Conservation (phyloP, 148 eudicot species). For the Camellia japonica region DNA sequence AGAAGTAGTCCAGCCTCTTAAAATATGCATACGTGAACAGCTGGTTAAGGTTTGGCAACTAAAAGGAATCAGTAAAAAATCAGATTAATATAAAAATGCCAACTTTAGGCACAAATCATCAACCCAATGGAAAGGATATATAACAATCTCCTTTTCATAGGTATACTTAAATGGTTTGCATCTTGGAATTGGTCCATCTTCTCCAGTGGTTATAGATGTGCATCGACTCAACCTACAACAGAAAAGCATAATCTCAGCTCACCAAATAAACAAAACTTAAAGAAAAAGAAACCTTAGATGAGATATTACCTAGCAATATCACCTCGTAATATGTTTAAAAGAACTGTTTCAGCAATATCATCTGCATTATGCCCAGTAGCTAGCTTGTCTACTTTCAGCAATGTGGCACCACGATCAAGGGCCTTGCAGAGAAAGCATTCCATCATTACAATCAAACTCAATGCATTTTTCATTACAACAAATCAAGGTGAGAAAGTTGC, state of each 20-base stretch:
- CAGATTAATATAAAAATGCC: constrained; percentile 12
- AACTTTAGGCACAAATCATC: not conserved
- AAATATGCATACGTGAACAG: constrained; percentile 91
- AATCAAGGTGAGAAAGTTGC: not conserved
- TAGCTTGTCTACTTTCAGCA: constrained; percentile 93
- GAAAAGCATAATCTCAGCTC: constrained; percentile 17
- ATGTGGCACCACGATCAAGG: constrained; percentile 97
- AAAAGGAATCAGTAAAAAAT: not conserved
- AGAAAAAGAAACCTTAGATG: not conserved
- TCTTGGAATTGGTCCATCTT: constrained; percentile 99
- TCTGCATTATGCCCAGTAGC: constrained; percentile 99
- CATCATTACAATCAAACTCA: not conserved
- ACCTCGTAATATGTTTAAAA: constrained; percentile 90
- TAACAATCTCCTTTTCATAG: constrained; percentile 97
- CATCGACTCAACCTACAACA: constrained; percentile 82
- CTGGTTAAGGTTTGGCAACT: constrained; percentile 51
- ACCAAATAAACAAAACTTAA: constrained; percentile 6
- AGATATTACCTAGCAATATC: constrained; percentile 87
- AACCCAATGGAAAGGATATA: constrained; percentile 65
- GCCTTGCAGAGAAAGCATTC: constrained; percentile 46
- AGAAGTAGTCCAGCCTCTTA: constrained; percentile 95
- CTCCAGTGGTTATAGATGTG: constrained; percentile 94
- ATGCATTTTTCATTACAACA: not conserved
- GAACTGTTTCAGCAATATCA: constrained; percentile 95
- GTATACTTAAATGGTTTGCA: constrained; percentile 99